phyloP scores from a whole-genome alignment of 441 rosid species.

The Euphorbia schlechtendalii region DNA sequence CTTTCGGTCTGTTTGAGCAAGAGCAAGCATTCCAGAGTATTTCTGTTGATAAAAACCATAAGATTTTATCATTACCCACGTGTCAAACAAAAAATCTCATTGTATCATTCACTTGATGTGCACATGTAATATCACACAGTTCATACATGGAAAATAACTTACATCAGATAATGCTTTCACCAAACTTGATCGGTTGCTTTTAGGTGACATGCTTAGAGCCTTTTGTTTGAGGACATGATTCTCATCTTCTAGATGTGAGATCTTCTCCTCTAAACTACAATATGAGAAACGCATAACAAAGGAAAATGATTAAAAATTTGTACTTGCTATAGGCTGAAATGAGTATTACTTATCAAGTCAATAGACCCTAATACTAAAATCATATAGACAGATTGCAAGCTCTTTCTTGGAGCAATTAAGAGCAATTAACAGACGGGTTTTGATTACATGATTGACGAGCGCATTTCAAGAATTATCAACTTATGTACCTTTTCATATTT shows the following conservation, averaged over 20 bases:
- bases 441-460: conserved; percentile 4
- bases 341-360: neutral
- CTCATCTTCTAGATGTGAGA: conserved; percentile 74
- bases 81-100: neutral
- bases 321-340: neutral
- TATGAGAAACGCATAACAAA: conserved; percentile 13
- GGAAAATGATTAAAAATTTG: conserved; percentile 7
- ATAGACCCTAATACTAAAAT: neutral
- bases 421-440: neutral
- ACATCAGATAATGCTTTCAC: conserved; percentile 62
- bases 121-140: neutral
- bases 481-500: conserved; percentile 56
- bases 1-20: conserved; percentile 51
- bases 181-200: conserved; percentile 37
- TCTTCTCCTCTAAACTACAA: conserved; percentile 70
- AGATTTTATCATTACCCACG: neutral
- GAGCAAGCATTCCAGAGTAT: conserved; percentile 45
- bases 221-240: conserved; percentile 83
- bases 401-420: neutral
- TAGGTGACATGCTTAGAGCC: conserved; percentile 54
- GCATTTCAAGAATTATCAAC: conserved; percentile 1
- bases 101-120: neutral
- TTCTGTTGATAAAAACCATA: conserved; percentile 42
- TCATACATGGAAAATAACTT: conserved; percentile 26
- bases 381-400: neutral